Evolutionary conservation across 202 grass and related monocot species (phyloP), one percentile per base, ranked within the genome.

Genomic region (Carex arenaria): DNA sequence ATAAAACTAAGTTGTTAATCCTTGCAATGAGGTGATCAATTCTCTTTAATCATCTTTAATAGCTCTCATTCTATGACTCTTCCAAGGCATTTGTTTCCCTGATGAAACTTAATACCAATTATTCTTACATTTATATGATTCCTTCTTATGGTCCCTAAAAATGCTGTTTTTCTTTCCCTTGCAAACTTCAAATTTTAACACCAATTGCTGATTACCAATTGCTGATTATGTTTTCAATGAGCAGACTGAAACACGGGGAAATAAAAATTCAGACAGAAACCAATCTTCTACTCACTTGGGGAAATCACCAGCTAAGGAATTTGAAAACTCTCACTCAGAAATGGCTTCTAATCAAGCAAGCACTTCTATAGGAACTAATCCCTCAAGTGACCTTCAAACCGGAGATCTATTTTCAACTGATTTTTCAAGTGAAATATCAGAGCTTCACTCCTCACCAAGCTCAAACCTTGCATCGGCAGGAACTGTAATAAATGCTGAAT

Each of bases 401-500:
- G 55, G 61, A 34, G 78, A 85, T 61, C 10, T 72, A 43, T 13
- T 43, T 57, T 75, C 79, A 67, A 40, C 53, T 87, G 79, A 65
- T 54, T 15, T 87, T 70, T 82, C 90, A 68, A 86, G 67, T 85
- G 95, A 95, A 85, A 85, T 85, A 61, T 83, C 78, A 66, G 86
- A 92, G 80, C 83, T 80, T 83, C 47, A 52, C 47, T 80, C 86
- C 85, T 86, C 81, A 45, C 85, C 82, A 61, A 84, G 84, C 80
- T 84, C 77, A 75, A 85, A 78, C 82, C 77, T 89, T 61, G 64
- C 52, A 53, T 80, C 77, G 36, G 64, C 84, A 87, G 65, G 85
- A 88, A 89, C 66, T 85, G 89, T 86, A 88, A 84, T 87, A 88
- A 87, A 98, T 85, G 90, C 89, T 89, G 92, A 95, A 86, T 85